Conservation (phyloP, 2,329 filamentous ascomycete genomes). For the Thielaviopsis punctulata region DNA sequence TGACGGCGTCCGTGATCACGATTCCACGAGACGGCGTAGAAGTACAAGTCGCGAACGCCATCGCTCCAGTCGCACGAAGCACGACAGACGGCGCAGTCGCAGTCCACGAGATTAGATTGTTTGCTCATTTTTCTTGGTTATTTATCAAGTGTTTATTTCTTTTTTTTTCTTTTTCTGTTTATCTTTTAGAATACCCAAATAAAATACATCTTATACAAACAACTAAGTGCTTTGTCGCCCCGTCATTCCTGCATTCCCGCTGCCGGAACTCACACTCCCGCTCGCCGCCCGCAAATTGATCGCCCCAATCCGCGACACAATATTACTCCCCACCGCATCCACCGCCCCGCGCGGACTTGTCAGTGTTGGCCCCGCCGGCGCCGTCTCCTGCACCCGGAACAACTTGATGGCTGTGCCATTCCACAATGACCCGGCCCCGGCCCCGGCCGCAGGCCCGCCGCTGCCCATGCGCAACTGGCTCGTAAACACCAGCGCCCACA, state of each 20-base stretch:
- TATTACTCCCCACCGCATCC: constrained; percentile 79
- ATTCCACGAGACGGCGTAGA: not conserved
- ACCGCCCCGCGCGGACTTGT: constrained; percentile 78
- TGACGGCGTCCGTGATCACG: not conserved
- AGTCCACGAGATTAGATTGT: not conserved
- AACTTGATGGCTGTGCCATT: constrained; percentile 77
- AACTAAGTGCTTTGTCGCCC: not conserved
- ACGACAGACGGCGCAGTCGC: not conserved
- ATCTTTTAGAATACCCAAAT: too few relatives aligned
- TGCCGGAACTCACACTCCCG: constrained; percentile 7
- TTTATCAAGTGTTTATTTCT: not conserved
- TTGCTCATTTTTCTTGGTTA: too few relatives aligned
- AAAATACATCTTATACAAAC: too few relatives aligned
- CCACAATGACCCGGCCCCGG: constrained; percentile 62
- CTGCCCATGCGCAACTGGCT: constrained; percentile 76
- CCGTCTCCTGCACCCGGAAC: constrained; percentile 78
- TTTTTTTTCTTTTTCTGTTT: too few relatives aligned
- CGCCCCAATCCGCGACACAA: constrained; percentile 72
- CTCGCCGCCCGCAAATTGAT: constrained; percentile 46
- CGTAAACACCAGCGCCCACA: constrained; percentile 88
- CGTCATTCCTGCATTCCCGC: not conserved
- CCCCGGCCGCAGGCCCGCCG: constrained; percentile 51
- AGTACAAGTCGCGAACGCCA: not conserved
- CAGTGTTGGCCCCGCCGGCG: constrained; percentile 61
- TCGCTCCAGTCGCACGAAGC: not conserved